Evolutionary conservation across 805 yeast genomes (phyloP).

Genomic region (Nadsonia fulvescens): DNA sequence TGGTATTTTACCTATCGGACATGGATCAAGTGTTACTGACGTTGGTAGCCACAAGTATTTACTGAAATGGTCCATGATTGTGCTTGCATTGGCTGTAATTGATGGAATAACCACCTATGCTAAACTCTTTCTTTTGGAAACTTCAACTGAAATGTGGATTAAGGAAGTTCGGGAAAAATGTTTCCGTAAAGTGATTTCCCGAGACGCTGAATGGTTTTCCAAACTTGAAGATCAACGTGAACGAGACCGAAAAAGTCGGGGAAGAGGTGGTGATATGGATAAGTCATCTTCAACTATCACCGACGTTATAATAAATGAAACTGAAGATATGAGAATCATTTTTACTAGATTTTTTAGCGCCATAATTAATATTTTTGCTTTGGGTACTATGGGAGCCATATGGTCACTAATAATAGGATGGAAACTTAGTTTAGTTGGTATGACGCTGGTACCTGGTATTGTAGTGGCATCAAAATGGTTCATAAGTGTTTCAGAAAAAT

Average conservation of each 20-base stretch:
- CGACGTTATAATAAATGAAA: slow-evolving; percentile 61
- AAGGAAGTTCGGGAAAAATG: slow-evolving; percentile 30
- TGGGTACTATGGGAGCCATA: slow-evolving; percentile 40
- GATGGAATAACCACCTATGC: slow-evolving; percentile 43
- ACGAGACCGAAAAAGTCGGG: too few relatives aligned
- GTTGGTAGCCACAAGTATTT: slow-evolving; percentile 8
- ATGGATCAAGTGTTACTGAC: slow-evolving; percentile 9
- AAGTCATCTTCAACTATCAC: slow-evolving; percentile 31
- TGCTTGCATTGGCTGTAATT: slow-evolving; percentile 39
- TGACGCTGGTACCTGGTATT: slow-evolving; percentile 56
- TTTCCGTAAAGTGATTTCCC: slow-evolving; percentile 28
- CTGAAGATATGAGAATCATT: slow-evolving; percentile 55
- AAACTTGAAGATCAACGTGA: slow-evolving; percentile 6
- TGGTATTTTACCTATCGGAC: slow-evolving; percentile 35
- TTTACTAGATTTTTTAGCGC: slow-evolving; percentile 45
- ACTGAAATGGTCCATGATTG: slow-evolving; percentile 49
- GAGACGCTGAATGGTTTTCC: slow-evolving; percentile 34
- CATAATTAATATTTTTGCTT: slow-evolving; percentile 31
- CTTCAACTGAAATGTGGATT: slow-evolving; percentile 55
- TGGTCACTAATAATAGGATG: slow-evolving; percentile 77
- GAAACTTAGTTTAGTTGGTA: slow-evolving; percentile 70
- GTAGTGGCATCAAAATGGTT: slow-evolving; percentile 32
- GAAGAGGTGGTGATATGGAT: slow-evolving; percentile 13
- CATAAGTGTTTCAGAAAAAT: slow-evolving; percentile 30
- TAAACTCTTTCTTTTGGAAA: slow-evolving; percentile 32